A percentile compares a stretch with the other conserved stretches of the same genome.
phyloP scores from a whole-genome alignment of 148 eudicot genomes.

The Chenopodium formosanum region DNA sequence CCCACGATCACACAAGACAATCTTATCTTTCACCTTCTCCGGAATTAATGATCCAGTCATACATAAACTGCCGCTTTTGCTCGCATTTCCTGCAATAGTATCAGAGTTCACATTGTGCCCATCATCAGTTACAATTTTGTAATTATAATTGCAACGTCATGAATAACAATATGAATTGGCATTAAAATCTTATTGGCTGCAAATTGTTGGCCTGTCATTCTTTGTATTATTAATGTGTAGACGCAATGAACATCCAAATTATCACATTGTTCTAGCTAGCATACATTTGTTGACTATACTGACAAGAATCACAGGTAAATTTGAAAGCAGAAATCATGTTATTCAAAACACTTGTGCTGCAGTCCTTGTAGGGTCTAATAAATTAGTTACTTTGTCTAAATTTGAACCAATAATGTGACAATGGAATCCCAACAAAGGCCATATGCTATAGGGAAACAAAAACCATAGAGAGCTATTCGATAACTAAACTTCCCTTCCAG shows the following conservation, averaged over 20 bases:
- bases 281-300: not conserved
- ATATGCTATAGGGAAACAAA: too few species aligned
- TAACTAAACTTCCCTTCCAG: too few species aligned
- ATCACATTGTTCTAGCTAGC: not conserved
- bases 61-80: conserved; percentile 48
- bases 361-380: not conserved
- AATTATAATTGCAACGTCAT: conserved; percentile 4
- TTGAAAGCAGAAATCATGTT: not conserved
- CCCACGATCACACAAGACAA: conserved; percentile 69
- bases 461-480: too few species aligned
- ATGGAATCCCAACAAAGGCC: too few species aligned
- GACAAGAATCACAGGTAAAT: not conserved
- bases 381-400: not conserved
- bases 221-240: not conserved
- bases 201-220: conserved; percentile 22
- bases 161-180: conserved; percentile 5
- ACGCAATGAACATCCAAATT: not conserved
- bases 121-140: not conserved
- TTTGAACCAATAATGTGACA: too few species aligned
- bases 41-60: conserved; percentile 47
- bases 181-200: not conserved
- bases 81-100: conserved; percentile 47
- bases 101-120: conserved; percentile 11
- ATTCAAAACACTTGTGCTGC: not conserved
- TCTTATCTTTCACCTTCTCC: conserved; percentile 51